These are phyloP conservation scores for Jatropha podagrica DNA, from an alignment of 441 rosid genomes.

Conservation along the genomic window DNA sequence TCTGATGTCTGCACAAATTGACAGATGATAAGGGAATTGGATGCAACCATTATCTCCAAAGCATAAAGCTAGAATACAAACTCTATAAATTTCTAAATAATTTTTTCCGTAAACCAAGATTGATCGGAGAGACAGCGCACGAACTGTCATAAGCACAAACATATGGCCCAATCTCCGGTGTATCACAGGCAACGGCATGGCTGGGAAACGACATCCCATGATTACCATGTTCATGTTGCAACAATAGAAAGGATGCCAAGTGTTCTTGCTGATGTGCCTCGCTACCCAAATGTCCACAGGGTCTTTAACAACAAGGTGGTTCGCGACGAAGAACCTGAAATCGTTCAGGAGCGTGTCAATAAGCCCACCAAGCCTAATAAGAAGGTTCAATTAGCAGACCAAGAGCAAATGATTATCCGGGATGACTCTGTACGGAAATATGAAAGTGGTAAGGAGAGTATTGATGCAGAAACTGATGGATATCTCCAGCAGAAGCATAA, in stretches of 20 bases:
- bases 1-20: background rate
- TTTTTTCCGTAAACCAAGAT: background rate
- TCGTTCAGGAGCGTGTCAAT: background rate
- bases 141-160: background rate
- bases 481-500: slow-evolving; percentile 40
- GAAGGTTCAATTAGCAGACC: slow-evolving; percentile 39
- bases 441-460: slow-evolving; percentile 15
- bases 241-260: slow-evolving; percentile 30
- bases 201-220: slow-evolving; percentile 33
- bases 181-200: slow-evolving; percentile 20
- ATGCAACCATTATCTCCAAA: slow-evolving; percentile 22
- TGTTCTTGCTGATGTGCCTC: slow-evolving; percentile 29
- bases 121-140: background rate
- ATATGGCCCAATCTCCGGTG: slow-evolving; percentile 13
- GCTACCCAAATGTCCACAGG: slow-evolving; percentile 39
- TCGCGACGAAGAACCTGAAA: background rate
- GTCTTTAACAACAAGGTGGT: slow-evolving; percentile 30
- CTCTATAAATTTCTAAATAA: slow-evolving; percentile 34
- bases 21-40: slow-evolving; percentile 14
- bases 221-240: slow-evolving; percentile 38
- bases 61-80: slow-evolving; percentile 23
- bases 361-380: slow-evolving; percentile 28
- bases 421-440: background rate
- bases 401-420: slow-evolving; percentile 21
- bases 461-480: slow-evolving; percentile 32